These are phyloP conservation scores for Lathyrus oleraceus DNA, from an alignment of 306 rosid genomes.

Conservation along the genomic window DNA sequence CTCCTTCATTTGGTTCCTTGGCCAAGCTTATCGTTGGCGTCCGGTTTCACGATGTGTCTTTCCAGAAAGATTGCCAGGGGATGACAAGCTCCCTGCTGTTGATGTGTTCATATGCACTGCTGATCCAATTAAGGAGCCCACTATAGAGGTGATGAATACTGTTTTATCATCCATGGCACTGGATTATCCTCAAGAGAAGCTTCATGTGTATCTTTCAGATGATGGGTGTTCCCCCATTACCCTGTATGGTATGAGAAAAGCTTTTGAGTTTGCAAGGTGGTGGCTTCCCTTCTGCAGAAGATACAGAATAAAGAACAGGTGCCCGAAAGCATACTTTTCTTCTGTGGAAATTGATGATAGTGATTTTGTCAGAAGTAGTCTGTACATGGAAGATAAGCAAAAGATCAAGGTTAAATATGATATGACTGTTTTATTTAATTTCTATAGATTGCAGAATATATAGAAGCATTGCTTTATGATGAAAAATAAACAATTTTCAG, in stretches of 20 bases:
- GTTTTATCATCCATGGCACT: constrained; percentile 70
- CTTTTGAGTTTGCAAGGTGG: constrained; percentile 54
- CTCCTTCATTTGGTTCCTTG: constrained; percentile 69
- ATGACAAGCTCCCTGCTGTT: constrained; percentile 56
- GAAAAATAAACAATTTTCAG: constrained; percentile 39
- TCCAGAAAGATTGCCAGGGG: constrained; percentile 57
- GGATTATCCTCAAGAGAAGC: constrained; percentile 68
- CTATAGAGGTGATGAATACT: constrained; percentile 67
- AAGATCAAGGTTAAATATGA: constrained; percentile 39
- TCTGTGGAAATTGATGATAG: constrained; percentile 31
- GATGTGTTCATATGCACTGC: constrained; percentile 73
- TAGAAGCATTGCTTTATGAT: not conserved
- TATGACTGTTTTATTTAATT: constrained; percentile 4
- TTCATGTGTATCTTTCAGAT: constrained; percentile 69
- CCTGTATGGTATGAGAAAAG: constrained; percentile 45
- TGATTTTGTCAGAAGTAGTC: constrained; percentile 30
- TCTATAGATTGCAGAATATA: not conserved
- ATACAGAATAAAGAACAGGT: constrained; percentile 45
- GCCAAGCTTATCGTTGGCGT: constrained; percentile 56
- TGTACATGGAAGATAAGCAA: constrained; percentile 42
- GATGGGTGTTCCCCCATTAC: constrained; percentile 62
- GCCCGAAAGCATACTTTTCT: constrained; percentile 67
- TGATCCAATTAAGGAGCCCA: constrained; percentile 69
- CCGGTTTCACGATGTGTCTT: constrained; percentile 48
- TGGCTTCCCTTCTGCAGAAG: constrained; percentile 73